phyloP scores from a whole-genome alignment of 805 yeast species.

The Kodamaea kaohsiungensis region DNA sequence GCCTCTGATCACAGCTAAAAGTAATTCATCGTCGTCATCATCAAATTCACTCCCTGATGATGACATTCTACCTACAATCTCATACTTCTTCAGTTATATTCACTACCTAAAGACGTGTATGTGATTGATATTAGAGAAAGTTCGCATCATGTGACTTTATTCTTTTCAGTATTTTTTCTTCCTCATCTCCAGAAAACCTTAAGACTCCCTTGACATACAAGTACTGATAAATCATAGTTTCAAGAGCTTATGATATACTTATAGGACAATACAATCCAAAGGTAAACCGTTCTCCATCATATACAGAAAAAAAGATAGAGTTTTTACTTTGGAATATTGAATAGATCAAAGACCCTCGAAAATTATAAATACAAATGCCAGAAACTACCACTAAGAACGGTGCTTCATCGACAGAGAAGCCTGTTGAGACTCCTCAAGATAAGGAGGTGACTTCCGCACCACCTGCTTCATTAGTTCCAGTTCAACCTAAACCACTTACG shows the following conservation, averaged over 20 bases:
- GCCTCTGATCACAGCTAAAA: constrained; percentile 47
- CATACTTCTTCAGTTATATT: background rate
- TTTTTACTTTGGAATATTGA: background rate
- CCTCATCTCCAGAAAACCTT: constrained; percentile 7
- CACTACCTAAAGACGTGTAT: background rate
- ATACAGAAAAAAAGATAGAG: background rate
- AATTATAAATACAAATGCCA: constrained; percentile 4
- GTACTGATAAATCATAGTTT: background rate
- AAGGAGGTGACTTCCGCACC: constrained; percentile 23
- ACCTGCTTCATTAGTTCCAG: constrained; percentile 78
- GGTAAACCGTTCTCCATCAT: background rate
- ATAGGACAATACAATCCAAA: constrained; percentile 3
- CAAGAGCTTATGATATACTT: constrained; percentile 10
- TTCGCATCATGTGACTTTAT: background rate
- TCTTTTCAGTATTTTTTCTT: constrained; percentile 1
- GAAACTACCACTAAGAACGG: constrained; percentile 11
- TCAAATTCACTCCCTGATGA: constrained; percentile 33
- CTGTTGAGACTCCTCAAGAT: constrained; percentile 7
- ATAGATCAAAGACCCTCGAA: background rate
- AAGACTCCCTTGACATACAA: background rate
- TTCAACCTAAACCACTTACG: constrained; percentile 75
- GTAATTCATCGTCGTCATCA: constrained; percentile 45
- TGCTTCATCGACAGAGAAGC: constrained; percentile 19
- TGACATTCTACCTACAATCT: constrained; percentile 1
- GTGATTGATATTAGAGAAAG: background rate